Conservation (phyloP, 768 basidiomycete species). For the Myochromella boudieri region DNA sequence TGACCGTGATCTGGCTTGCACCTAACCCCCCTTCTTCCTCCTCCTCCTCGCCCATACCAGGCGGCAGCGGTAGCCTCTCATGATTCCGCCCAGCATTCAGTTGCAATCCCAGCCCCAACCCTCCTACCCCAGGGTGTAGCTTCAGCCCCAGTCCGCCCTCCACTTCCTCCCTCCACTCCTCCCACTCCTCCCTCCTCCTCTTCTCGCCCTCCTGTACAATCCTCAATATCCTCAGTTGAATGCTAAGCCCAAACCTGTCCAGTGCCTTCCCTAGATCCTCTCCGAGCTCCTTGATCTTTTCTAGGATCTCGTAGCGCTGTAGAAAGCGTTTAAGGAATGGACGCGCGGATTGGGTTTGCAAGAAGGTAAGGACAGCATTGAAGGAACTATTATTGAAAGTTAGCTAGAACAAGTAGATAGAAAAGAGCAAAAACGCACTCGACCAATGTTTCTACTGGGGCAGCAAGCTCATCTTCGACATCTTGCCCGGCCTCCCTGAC, state of each 20-base stretch:
- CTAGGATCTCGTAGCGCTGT: constrained; percentile 65
- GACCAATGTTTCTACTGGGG: constrained; percentile 51
- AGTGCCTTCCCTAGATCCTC: constrained; percentile 56
- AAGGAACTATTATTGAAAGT: neutral
- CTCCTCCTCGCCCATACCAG: neutral
- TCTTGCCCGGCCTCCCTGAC: constrained; percentile 55
- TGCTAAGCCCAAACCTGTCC: constrained; percentile 54
- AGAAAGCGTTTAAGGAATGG: constrained; percentile 81
- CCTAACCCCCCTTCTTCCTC: neutral
- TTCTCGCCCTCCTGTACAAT: constrained; percentile 42
- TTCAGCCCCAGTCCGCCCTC: constrained; percentile 25
- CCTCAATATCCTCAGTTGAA: constrained; percentile 56
- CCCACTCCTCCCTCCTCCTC: constrained; percentile 30
- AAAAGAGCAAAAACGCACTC: constrained; percentile 34
- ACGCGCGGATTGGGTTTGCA: constrained; percentile 57
- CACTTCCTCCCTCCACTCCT: constrained; percentile 30
- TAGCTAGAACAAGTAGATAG: neutral
- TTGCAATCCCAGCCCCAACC: constrained; percentile 3
- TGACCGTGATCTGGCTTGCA: neutral
- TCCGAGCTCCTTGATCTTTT: constrained; percentile 53
- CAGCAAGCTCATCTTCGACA: constrained; percentile 47
- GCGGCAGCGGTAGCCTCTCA: neutral
- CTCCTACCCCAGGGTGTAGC: neutral
- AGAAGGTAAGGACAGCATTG: constrained; percentile 42
- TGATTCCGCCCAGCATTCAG: neutral